Evolutionary conservation across 306 rosid genomes (phyloP).

Genomic region (Mimosa bimucronata): DNA sequence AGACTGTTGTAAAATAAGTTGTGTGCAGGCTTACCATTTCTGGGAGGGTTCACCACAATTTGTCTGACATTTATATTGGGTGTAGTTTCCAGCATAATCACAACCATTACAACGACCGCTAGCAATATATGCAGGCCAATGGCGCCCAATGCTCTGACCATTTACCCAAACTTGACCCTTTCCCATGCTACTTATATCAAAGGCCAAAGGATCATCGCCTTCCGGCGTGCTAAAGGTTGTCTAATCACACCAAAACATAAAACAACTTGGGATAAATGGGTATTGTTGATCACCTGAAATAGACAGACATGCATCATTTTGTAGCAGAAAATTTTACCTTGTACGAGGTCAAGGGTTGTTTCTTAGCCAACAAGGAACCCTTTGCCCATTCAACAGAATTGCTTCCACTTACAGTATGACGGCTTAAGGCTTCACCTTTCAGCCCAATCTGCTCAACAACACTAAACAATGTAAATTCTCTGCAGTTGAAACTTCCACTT

Average conservation of each 20-base stretch:
- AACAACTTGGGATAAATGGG: conserved; percentile 1
- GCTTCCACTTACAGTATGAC: conserved; percentile 79
- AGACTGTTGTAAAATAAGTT: neutral
- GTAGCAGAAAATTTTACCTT: conserved; percentile 57
- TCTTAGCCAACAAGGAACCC: conserved; percentile 64
- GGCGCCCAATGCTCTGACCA: conserved; percentile 91
- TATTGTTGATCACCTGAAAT: conserved; percentile 11
- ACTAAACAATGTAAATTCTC: conserved; percentile 28
- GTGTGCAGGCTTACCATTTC: conserved; percentile 68
- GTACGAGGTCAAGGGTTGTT: conserved; percentile 90
- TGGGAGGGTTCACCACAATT: conserved; percentile 86
- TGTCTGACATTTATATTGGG: conserved; percentile 66
- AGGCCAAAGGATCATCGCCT: conserved; percentile 81
- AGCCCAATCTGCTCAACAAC: conserved; percentile 71
- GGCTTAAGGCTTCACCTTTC: conserved; percentile 73
- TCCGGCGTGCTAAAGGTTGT: conserved; percentile 70
- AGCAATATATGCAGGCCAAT: conserved; percentile 83
- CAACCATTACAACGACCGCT: conserved; percentile 66
- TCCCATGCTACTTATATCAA: conserved; percentile 94
- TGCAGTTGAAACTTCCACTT: neutral
- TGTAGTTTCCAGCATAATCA: conserved; percentile 74
- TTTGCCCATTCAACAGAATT: conserved; percentile 76
- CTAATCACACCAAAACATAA: conserved; percentile 47
- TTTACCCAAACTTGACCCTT: conserved; percentile 93
- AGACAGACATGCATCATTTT: conserved; percentile 17